Evolutionary conservation across 192 early-diverging fungal genomes (phyloP).

Genomic region (Umbelopsis vinacea): DNA sequence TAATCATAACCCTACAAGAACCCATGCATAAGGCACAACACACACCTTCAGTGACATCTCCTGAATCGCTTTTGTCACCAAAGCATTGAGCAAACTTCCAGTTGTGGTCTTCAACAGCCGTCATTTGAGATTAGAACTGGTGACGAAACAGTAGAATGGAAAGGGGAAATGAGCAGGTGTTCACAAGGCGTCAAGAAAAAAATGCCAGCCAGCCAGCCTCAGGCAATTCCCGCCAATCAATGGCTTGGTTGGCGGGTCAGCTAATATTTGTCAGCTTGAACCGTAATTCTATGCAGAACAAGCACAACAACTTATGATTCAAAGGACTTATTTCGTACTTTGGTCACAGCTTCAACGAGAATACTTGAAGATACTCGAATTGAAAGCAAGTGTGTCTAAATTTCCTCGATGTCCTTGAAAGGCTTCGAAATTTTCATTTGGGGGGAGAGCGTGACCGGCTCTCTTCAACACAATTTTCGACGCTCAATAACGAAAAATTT

Average conservation of each 20-base stretch:
- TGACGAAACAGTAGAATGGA: neutral
- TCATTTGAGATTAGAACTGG: conserved; percentile 1
- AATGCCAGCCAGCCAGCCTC: neutral
- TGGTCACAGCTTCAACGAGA: too few species aligned
- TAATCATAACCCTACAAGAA: neutral
- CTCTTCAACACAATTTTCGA: too few species aligned
- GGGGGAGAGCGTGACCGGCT: too few species aligned
- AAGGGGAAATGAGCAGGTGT: neutral
- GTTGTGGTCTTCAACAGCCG: conserved; percentile 49
- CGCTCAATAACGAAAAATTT: neutral
- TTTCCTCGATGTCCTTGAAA: too few species aligned
- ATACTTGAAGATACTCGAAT: too few species aligned
- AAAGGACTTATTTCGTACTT: too few species aligned
- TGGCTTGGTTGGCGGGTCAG: too few species aligned
- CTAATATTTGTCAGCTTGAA: neutral
- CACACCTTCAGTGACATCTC: conserved; percentile 93
- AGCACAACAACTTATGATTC: too few species aligned
- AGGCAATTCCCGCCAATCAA: too few species aligned
- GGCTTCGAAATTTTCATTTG: too few species aligned
- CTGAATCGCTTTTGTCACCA: conserved; percentile 93
- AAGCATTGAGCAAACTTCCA: conserved; percentile 96
- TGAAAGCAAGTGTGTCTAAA: too few species aligned
- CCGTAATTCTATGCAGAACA: neutral
- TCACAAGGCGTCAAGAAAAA: neutral
- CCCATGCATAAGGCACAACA: neutral